Evolutionary conservation across 441 rosid genomes (phyloP), one percentile per base, ranked within the genome.

Genomic region (Erodium chrysanthum): DNA sequence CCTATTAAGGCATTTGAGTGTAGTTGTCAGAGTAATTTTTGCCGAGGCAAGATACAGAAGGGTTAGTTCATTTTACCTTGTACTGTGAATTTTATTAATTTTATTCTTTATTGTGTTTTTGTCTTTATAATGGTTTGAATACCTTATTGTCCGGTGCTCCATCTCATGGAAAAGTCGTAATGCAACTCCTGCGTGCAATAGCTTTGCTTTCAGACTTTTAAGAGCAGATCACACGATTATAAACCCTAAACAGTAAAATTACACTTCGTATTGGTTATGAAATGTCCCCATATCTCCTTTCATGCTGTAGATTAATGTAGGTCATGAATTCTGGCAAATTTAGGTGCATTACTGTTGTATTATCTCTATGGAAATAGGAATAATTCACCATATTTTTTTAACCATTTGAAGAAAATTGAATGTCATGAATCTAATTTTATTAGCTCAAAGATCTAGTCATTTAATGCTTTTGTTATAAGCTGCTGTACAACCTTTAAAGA

Each of bases 1-100:
- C 98, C 98, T 20, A 67, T 90, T 33, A 81, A 87, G 78, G 94
- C 98, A 71, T 92, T 92, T 78, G 27, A 33, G 37, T 92, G 98
- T 65, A 61, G 75, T 59, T 92, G 96, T 61, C 88, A 87, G 80
- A 90, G 98, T 76, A 40, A 74, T 37, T 70, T 44, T 61, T 92
- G 98, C 78, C 82, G 98, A 66, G 89, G 85, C 71, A 65, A 23
- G 63, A 68, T 65, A 62, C 70, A 12, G 52, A 77, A 69, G 68
- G 75, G 86, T 84, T 40, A 69, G 74, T 31, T 56, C 61, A 56
- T 56, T 56, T 56, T 56, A 21, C 50, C 15, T 44, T 12, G 15
- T 44, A 11, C 15, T 44, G 3, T 44, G 50, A 44, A 11, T 44
- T 44, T 3, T 14, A 56, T 56, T 1, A 20, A 5, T 9, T 33